phyloP scores from a whole-genome alignment of 2,329 filamentous ascomycete genomes.

The Helotiales sp. region DNA sequence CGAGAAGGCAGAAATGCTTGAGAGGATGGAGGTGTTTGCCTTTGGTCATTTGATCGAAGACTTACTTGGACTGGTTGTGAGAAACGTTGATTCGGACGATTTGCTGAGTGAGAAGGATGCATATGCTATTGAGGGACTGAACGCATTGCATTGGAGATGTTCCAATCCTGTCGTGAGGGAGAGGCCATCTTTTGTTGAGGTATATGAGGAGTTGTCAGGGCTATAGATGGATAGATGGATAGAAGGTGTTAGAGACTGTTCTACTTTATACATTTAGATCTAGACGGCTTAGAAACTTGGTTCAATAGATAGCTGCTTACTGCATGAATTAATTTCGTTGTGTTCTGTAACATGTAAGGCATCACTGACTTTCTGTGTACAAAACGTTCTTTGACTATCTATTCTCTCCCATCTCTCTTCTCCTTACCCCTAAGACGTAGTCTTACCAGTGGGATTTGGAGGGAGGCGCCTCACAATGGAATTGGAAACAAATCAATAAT shows the following conservation, averaged over 20 bases:
- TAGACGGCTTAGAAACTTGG: not conserved
- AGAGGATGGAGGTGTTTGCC: slow-evolving; percentile 48
- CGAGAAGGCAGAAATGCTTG: slow-evolving; percentile 32
- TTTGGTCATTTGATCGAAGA: slow-evolving; percentile 50
- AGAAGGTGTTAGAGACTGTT: not conserved
- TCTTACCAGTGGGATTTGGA: too few relatives aligned
- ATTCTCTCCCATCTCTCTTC: too few relatives aligned
- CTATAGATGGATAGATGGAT: slow-evolving; percentile 7
- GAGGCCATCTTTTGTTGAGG: slow-evolving; percentile 30
- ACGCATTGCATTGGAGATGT: slow-evolving; percentile 33
- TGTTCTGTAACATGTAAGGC: too few relatives aligned
- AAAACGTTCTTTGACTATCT: too few relatives aligned
- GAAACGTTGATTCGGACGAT: slow-evolving; percentile 21
- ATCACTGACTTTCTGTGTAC: too few relatives aligned
- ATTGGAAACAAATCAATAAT: too few relatives aligned
- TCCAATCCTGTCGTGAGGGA: slow-evolving; percentile 30
- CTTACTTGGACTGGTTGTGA: slow-evolving; percentile 39
- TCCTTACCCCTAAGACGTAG: too few relatives aligned
- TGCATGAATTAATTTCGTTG: too few relatives aligned
- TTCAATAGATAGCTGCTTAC: not conserved
- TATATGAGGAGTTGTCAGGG: slow-evolving; percentile 24
- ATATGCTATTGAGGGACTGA: slow-evolving; percentile 28
- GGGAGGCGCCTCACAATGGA: too few relatives aligned
- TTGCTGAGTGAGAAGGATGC: slow-evolving; percentile 31
- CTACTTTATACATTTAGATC: not conserved